Evolutionary conservation across 176 grass and related monocot species (phyloP), one percentile per base, ranked within the genome.

Genomic region (Aegilops sharonensis): DNA sequence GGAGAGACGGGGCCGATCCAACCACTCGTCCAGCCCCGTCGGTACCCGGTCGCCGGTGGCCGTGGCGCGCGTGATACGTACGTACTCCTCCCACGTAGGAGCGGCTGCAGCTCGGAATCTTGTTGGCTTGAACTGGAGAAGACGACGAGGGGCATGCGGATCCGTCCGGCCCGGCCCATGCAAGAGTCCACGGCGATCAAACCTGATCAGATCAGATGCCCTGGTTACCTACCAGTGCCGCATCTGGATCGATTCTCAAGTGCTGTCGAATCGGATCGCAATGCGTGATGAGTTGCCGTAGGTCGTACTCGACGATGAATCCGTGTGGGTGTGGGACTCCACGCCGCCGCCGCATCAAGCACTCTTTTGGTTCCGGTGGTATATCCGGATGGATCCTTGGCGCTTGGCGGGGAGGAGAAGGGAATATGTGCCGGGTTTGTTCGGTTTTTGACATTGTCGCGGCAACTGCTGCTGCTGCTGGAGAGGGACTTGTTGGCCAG

Each of bases 351-450:
- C 2, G 47, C 15, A 56, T 56, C 50, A 56, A 56, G 50, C 35
- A 36, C 35, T 7, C 35, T 35, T 35, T 35, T 6, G 34, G 35
- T 36, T 36, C 6, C 35, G 35, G 35, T 37, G 7, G 36, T 37
- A 81, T 89, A 89, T 85, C 8, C 87, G 82, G 81, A 79, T 89
- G 82, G 81, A 79, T 89, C 81, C 64, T 47, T 13, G 43, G 43
- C 42, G 3, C 42, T 43, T 43, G 42, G 67, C 20, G 48, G 8
- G 4, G 3, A 37, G 32, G 56, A 15, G 13, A 12, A 72, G 32
- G 18, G 86, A 88, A 68, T 68, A 75, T 32, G 61, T 67, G 67
- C 27, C 21, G 3, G 3, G 42, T 65, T 56, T 81, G n/a, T 64
- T 37, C 59, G 13, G 14, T 29, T 64, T 35, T 11, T 42, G 35